Percentiles rank a stretch among this genome's conserved stretches.
Conservation (phyloP, 2,329 filamentous ascomycete genomes). For the Aspergillus chevalieri region DNA sequence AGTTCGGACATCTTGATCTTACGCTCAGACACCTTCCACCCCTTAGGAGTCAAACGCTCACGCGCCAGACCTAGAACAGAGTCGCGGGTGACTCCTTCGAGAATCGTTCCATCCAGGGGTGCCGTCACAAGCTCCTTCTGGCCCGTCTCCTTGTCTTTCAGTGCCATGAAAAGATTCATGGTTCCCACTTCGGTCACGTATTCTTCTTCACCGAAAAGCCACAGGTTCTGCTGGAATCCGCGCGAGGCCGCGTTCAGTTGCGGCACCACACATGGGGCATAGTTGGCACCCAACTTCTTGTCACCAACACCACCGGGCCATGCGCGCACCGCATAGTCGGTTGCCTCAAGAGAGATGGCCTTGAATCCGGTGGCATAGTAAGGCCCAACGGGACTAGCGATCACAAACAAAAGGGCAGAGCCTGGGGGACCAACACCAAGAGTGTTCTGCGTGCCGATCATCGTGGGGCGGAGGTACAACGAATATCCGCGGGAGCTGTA, state of each 20-base stretch:
- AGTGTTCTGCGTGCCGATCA: conserved; percentile 95
- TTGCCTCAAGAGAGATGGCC: conserved; percentile 89
- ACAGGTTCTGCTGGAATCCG: conserved; percentile 96
- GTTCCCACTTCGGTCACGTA: conserved; percentile 96
- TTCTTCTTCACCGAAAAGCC: conserved; percentile 93
- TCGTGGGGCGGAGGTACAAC: conserved; percentile 88
- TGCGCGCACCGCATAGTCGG: conserved; percentile 90
- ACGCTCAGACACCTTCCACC: conserved; percentile 82
- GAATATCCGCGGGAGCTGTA: conserved; percentile 69
- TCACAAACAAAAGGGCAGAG: conserved; percentile 86
- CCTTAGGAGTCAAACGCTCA: conserved; percentile 74
- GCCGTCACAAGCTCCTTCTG: conserved; percentile 92
- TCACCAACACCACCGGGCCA: conserved; percentile 98
- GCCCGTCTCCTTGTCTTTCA: conserved; percentile 80
- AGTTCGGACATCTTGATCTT: conserved; percentile 90
- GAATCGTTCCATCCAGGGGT: conserved; percentile 90
- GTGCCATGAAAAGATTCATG: conserved; percentile 93
- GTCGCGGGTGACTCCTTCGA: conserved; percentile 91
- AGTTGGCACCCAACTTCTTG: conserved; percentile 98
- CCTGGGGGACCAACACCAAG: conserved; percentile 89
- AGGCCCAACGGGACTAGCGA: conserved; percentile 91
- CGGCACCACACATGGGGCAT: conserved; percentile 97
- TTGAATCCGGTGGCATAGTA: conserved; percentile 99
- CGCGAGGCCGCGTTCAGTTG: conserved; percentile 85
- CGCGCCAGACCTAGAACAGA: conserved; percentile 80